Evolutionary conservation across 2,329 filamentous ascomycete species (phyloP), one percentile per base, ranked within the genome.

Genomic region (Verticillium nonalfalfae): DNA sequence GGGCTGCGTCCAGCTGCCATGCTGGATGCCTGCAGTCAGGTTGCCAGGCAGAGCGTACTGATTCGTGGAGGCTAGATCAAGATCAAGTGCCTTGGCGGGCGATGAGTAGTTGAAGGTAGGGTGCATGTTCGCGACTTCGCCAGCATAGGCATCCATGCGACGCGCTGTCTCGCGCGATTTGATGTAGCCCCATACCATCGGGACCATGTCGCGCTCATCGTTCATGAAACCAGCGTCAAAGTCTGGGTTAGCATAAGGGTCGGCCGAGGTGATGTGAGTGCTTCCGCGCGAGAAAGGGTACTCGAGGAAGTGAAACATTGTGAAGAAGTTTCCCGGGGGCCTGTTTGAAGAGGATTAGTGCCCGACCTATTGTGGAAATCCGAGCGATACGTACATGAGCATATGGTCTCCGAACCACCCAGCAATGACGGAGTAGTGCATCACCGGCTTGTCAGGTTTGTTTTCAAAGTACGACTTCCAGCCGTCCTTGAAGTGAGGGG

Each of bases 141-240:
- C 90, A 1, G 89, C 89, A 66, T 91, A 93, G 0, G 89, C 86
- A 33, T 88, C 83, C 90, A 92, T 92, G 65, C 89, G 85, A 3
- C 90, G 83, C 1, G 90, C 90, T 3, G 89, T 93, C 80, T 92
- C 90, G 61, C 90, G 87, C 2, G 87, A 90, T 77, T 92, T 92
- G 79, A 92, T 90, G 75, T 93, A 93, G 4, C 87, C 87, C 90
- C 90, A 93, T 6, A 93, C 89, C 87, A 90, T 91, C 9, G 90
- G 89, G 1, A 87, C 89, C 90, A 93, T 93, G 69, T 93, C 90
- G 31, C 90, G 82, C 75, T 91, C 88, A 75, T 93, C 90, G 68
- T 91, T 93, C 90, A 93, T 92, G 79, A 93, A 93, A 26, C 90
- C 89, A 1, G 88, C 84, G 71, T 93, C 90, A 68, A 93, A 93